Evolutionary conservation across 108 stramenopile species (phyloP).

Genomic region (Cyclotella choctawhatcheeana): DNA sequence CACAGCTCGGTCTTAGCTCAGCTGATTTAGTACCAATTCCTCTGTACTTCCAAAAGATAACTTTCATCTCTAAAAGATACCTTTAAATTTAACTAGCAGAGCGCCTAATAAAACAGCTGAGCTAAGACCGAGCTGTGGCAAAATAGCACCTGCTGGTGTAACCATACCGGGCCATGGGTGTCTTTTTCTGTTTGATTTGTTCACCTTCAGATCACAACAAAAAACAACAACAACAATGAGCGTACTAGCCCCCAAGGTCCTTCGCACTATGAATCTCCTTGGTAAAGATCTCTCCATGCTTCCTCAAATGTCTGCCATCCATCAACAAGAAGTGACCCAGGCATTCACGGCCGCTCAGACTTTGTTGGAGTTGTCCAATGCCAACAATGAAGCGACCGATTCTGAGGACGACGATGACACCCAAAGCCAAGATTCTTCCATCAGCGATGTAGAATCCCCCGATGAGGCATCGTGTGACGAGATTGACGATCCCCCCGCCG

Average conservation of each 20-base stretch:
- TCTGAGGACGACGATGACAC: not conserved
- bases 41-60: no score
- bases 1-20: no score
- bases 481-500: not conserved
- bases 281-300: constrained; percentile 7
- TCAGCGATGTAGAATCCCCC: not conserved
- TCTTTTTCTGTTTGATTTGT: no score
- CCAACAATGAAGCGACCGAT: not conserved
- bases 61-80: no score
- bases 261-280: constrained; percentile 11
- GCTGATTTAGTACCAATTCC: no score
- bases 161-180: no score
- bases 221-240: not conserved
- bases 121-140: no score
- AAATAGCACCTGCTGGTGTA: no score
- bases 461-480: not conserved
- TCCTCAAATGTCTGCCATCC: not conserved
- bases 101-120: no score
- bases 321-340: constrained; percentile 8
- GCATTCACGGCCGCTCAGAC: constrained; percentile 1
- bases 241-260: not conserved
- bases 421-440: not conserved
- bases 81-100: no score
- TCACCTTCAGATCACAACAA: no score
- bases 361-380: not conserved